phyloP scores from a whole-genome alignment of 805 yeast genomes.

The Hanseniaspora guilliermondii region DNA sequence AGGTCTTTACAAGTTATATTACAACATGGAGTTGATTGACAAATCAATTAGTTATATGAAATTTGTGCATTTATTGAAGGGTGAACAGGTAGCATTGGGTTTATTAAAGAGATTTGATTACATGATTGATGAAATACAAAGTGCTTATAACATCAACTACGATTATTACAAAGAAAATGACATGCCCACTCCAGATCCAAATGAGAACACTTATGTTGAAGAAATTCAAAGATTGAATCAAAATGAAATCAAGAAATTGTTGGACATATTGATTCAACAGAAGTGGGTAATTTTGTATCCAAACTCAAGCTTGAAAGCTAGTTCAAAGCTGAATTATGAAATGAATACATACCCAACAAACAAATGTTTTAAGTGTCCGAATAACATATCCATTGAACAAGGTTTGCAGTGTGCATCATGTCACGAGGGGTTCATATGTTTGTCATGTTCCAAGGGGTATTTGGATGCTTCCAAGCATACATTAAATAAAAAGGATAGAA shows the following conservation, averaged over 20 bases:
- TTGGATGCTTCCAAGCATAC: background rate
- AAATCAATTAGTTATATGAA: background rate
- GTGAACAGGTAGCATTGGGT: background rate
- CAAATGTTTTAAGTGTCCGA: background rate
- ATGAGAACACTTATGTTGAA: background rate
- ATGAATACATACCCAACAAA: background rate
- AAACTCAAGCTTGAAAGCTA: background rate
- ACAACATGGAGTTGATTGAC: background rate
- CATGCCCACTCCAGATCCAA: background rate
- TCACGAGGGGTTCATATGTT: background rate
- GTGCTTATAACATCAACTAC: background rate
- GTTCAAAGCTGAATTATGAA: background rate
- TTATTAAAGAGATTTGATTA: background rate
- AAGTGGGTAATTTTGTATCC: conserved; percentile 2
- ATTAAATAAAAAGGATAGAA: conserved; percentile 2
- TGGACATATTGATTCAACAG: conserved; percentile 2
- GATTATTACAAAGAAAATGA: background rate
- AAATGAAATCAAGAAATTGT: background rate
- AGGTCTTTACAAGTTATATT: background rate
- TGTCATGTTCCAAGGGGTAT: conserved; percentile 3
- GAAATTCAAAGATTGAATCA: background rate
- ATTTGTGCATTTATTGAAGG: background rate
- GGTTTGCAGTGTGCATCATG: conserved; percentile 9
- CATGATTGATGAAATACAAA: background rate
- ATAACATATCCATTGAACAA: background rate